These are phyloP conservation scores for Hericium rajendrae DNA, from an alignment of 768 basidiomycete genomes.

Conservation along the genomic window DNA sequence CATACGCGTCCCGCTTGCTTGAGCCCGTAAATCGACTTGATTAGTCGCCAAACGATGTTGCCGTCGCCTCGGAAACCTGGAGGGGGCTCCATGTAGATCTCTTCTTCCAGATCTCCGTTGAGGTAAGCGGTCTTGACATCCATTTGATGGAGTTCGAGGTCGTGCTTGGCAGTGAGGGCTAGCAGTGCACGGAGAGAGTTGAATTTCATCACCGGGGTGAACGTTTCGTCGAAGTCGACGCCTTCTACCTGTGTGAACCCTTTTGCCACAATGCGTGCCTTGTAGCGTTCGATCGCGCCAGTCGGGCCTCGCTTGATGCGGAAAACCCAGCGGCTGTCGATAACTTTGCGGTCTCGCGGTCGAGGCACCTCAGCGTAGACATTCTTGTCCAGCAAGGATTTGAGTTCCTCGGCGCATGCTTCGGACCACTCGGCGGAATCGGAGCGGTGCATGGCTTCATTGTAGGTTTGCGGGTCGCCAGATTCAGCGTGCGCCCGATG, in stretches of 20 bases:
- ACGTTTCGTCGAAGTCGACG: constrained; percentile 31
- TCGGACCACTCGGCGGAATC: neutral
- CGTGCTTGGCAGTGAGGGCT: constrained; percentile 13
- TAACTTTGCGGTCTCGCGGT: neutral
- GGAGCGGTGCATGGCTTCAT: neutral
- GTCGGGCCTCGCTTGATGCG: constrained; percentile 17
- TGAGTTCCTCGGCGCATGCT: neutral
- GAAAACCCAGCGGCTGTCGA: constrained; percentile 19
- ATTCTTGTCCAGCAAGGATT: neutral
- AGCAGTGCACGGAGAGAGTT: constrained; percentile 29
- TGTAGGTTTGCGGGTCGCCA: neutral
- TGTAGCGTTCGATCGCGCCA: constrained; percentile 21
- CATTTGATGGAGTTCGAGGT: neutral
- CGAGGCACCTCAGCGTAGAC: neutral
- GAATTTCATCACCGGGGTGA: constrained; percentile 29
- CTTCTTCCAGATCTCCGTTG: neutral
- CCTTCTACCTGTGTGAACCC: constrained; percentile 34
- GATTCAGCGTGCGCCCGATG: neutral
- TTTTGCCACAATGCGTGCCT: constrained; percentile 31
- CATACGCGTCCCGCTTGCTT: neutral
- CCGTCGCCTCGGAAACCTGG: neutral
- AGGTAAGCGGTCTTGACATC: neutral
- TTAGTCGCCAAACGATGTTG: neutral
- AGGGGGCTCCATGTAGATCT: neutral
- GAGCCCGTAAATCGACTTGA: neutral